Evolutionary conservation across 306 rosid genomes (phyloP), one percentile per base, ranked within the genome.

Genomic region (Casuarina equisetifolia): DNA sequence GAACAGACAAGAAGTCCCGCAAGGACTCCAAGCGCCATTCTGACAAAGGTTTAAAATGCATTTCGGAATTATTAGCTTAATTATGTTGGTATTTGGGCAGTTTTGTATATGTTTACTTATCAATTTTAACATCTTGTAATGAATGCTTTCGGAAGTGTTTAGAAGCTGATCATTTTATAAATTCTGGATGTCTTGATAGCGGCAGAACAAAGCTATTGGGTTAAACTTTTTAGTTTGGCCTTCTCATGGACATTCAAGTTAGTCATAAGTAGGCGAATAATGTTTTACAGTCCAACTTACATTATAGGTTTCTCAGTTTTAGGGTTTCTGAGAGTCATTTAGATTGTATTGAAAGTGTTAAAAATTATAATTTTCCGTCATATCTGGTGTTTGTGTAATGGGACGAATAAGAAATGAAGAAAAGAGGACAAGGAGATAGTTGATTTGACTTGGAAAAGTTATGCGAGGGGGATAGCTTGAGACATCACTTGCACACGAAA

Each of bases 1-100:
- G 83, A 66, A 89, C 81, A 83, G 97, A 87, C 39, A 86, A 88
- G 87, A 88, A 85, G 79, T 86, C 90, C 57, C 86, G 75, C 66
- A 86, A 88, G 81, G 89, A 90, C 77, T 86, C 93, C 71, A 86
- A 86, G 73, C 89, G 81, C 69, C 82, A 71, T 74, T 83, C 86
- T 45, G 82, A 75, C 72, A 83, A 80, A 76, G 86, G 87, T 80
- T 48, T 36, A 66, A 15, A 9, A 17, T 66, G 17, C 25, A 7
- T 66, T 66, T 66, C 70, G 11, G 7, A 39, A 40, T 39, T 66
- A 2, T 16, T 7, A 40, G 6, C 4, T 40, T 40, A 3, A 9
- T 40, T 66, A 40, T 66, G 7, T 17, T 42, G 9, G 25, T 13
- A n/a, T 35, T 35, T 40, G 70, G 46, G 45, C 17, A 40, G 6